A percentile compares a stretch with the other conserved stretches of the same genome.
Evolutionary conservation across 768 basidiomycete species (phyloP).

Genomic region (Phylloporus scabripes): DNA sequence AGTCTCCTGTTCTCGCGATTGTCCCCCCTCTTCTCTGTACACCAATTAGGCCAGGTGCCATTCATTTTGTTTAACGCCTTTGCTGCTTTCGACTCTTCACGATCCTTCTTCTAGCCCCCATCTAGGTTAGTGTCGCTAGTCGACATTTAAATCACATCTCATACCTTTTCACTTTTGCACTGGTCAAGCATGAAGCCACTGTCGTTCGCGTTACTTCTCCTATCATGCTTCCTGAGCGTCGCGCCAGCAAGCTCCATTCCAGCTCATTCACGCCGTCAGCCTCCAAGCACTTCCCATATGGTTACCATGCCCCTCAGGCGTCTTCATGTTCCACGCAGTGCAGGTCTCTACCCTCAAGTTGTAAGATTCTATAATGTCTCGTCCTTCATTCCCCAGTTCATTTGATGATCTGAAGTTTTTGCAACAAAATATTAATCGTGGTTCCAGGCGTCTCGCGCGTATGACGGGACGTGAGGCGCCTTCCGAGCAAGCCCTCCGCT

Average conservation of each 20-base stretch:
- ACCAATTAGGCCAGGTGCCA: slow-evolving; percentile 20
- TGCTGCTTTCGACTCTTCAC: slow-evolving; percentile 7
- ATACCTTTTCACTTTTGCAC: not conserved
- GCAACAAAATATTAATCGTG: slow-evolving; percentile 68
- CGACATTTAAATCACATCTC: slow-evolving; percentile 5
- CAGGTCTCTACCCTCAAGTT: slow-evolving; percentile 38
- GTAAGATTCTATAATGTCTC: slow-evolving; percentile 27
- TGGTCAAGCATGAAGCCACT: slow-evolving; percentile 46
- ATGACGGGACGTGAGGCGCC: slow-evolving; percentile 59
- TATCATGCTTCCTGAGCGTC: slow-evolving; percentile 46
- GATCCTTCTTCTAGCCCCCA: not conserved
- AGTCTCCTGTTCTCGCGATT: not conserved
- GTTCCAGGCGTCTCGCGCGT: slow-evolving; percentile 56
- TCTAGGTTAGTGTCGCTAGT: slow-evolving; percentile 8
- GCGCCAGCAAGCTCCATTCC: slow-evolving; percentile 31
- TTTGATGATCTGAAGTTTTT: slow-evolving; percentile 38
- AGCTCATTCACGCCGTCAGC: slow-evolving; percentile 7
- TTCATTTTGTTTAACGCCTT: slow-evolving; percentile 4
- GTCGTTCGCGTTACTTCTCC: slow-evolving; percentile 45
- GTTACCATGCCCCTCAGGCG: slow-evolving; percentile 42
- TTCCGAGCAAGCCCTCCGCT: slow-evolving; percentile 41
- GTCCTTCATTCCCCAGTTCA: not conserved
- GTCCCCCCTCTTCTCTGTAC: not conserved
- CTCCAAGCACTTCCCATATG: slow-evolving; percentile 21
- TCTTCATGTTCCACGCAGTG: slow-evolving; percentile 23